Conservation (phyloP, 768 basidiomycete genomes). For the Jaapia argillacea region DNA sequence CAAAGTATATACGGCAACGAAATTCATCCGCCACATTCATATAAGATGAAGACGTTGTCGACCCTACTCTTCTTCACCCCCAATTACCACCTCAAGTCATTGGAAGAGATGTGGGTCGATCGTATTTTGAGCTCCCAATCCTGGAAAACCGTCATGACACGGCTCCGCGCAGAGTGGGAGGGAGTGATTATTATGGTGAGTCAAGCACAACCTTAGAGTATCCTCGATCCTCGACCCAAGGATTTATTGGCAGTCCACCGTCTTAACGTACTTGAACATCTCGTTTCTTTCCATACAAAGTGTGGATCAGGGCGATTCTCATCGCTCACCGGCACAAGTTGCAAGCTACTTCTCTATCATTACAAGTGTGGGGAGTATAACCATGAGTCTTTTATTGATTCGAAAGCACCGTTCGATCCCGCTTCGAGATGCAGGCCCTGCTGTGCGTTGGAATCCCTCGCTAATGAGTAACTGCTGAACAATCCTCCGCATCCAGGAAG, state of each 20-base stretch:
- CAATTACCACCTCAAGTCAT: slow-evolving; percentile 28
- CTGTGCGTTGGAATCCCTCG: slow-evolving; percentile 29
- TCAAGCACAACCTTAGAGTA: neutral
- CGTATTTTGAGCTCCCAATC: slow-evolving; percentile 24
- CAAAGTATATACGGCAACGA: neutral
- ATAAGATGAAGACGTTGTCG: slow-evolving; percentile 26
- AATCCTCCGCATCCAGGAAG: slow-evolving; percentile 12
- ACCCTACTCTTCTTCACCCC: slow-evolving; percentile 42
- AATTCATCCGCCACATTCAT: slow-evolving; percentile 17
- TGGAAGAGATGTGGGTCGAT: slow-evolving; percentile 44
- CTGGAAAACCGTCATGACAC: slow-evolving; percentile 35
- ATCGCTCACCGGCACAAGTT: slow-evolving; percentile 22
- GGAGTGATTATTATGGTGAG: slow-evolving; percentile 45
- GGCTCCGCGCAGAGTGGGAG: slow-evolving; percentile 38
- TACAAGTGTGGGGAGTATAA: slow-evolving; percentile 29
- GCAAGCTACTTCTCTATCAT: slow-evolving; percentile 35
- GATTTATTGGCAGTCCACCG: slow-evolving; percentile 31
- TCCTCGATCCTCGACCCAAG: neutral
- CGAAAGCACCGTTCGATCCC: slow-evolving; percentile 28
- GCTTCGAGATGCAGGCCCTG: slow-evolving; percentile 19
- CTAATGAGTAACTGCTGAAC: too few species aligned
- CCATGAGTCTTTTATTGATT: slow-evolving; percentile 32
- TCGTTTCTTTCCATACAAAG: slow-evolving; percentile 47
- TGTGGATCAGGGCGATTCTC: slow-evolving; percentile 15
- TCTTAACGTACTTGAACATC: slow-evolving; percentile 49